Evolutionary conservation across 352 stramenopile genomes (phyloP).

Genomic region (Phytophthora pisi): DNA sequence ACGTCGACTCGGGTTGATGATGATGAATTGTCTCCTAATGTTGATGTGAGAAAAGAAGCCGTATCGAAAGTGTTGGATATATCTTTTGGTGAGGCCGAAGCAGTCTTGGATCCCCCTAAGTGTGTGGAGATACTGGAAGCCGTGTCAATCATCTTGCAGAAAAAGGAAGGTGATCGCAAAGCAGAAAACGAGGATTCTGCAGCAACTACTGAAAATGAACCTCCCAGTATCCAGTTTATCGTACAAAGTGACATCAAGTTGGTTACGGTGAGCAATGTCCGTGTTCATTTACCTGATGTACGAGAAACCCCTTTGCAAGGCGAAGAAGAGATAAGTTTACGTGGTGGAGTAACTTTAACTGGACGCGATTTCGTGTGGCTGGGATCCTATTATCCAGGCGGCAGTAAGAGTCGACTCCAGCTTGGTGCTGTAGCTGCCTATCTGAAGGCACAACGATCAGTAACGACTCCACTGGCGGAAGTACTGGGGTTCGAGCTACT

Average conservation of each 20-base stretch:
- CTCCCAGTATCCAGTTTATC: constrained; percentile 9
- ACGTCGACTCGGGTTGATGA: constrained; percentile 18
- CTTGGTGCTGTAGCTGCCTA: constrained; percentile 21
- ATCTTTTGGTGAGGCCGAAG: constrained; percentile 36
- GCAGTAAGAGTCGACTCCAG: constrained; percentile 20
- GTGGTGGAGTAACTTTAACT: constrained; percentile 22
- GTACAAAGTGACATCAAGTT: constrained; percentile 34
- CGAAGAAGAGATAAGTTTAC: not conserved
- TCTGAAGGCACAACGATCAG: constrained; percentile 8
- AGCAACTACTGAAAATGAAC: not conserved
- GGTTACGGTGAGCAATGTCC: constrained; percentile 42
- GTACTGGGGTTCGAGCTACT: constrained; percentile 32
- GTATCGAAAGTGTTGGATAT: constrained; percentile 42
- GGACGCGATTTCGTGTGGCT: constrained; percentile 35
- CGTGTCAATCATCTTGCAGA: constrained; percentile 24
- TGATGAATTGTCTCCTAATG: not conserved
- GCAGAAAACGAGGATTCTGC: constrained; percentile 3
- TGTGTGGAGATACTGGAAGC: constrained; percentile 35
- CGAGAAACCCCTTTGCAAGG: not conserved
- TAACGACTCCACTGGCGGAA: constrained; percentile 17
- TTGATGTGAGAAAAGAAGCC: constrained; percentile 16
- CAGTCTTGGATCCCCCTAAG: constrained; percentile 33
- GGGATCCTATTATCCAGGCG: constrained; percentile 11
- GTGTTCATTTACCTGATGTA: constrained; percentile 22
- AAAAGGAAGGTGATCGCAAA: constrained; percentile 6